Evolutionary conservation across 2,329 filamentous ascomycete genomes (phyloP).

Genomic region (Fonsecaea monophora): DNA sequence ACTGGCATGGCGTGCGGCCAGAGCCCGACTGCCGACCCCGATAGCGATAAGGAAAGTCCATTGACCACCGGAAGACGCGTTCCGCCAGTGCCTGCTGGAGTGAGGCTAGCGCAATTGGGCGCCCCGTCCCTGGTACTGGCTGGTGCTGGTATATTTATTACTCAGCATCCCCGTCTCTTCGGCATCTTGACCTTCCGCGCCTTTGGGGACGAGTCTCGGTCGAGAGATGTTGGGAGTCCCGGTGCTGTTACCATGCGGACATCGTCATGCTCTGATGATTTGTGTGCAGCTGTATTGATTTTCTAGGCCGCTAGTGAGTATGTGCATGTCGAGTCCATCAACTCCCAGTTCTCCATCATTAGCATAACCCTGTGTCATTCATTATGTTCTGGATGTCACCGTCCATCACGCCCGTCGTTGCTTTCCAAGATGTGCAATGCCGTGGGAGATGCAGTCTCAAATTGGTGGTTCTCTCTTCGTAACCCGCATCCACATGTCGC

Average conservation of each 20-base stretch:
- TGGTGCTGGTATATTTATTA: no score
- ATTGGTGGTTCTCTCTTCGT: conserved; percentile 24
- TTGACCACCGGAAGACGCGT: conserved; percentile 5
- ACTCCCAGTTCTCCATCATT: conserved; percentile 10
- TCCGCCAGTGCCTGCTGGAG: conserved; percentile 10
- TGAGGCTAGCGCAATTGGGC: background rate
- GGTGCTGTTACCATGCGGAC: background rate
- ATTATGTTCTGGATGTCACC: background rate
- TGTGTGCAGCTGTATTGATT: background rate
- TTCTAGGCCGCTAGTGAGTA: conserved; percentile 11
- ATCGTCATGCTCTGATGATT: background rate
- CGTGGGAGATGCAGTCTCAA: conserved; percentile 5
- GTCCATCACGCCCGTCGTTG: background rate
- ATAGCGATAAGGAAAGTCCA: conserved; percentile 20
- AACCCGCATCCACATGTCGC: conserved; percentile 34
- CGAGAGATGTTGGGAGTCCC: background rate
- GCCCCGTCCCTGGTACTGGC: no score
- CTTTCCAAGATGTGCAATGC: background rate
- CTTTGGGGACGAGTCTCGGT: background rate
- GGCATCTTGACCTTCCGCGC: background rate
- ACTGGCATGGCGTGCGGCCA: conserved; percentile 1
- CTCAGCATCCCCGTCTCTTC: background rate
- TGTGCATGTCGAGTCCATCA: conserved; percentile 15
- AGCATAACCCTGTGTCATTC: conserved; percentile 9
- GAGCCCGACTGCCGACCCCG: conserved; percentile 17